Evolutionary conservation across 2,329 filamentous ascomycete genomes (phyloP), one percentile per base, ranked within the genome.

Genomic region (Lasiodiplodia hormozganensis): DNA sequence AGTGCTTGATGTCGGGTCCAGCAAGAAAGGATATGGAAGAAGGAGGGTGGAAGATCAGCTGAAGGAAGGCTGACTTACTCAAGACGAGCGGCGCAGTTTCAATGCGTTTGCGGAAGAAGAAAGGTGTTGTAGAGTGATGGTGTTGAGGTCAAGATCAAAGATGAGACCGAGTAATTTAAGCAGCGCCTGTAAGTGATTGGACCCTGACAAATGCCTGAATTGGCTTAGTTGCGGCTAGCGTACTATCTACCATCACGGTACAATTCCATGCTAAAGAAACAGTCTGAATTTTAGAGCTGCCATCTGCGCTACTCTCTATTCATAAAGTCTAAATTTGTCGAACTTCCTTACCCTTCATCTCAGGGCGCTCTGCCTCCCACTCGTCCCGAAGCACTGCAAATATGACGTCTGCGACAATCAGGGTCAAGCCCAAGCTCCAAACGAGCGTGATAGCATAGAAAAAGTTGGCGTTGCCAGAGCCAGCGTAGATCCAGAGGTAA

Each of bases 391-490:
- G 83, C 6, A 94, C 89, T 0, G 96, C 94, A 81, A 96, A 98
- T 2, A 97, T 85, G 65, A 93, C 85, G 77, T 99, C 96, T 12
- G 92, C 93, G 7, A 98, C 87, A 36, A 99, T 83, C 70, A 99
- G 85, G 47, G 94, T 94, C 73, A 97, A 86, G 0, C 93, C 96
- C 28, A 99, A 80, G 76, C 93, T 97, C 96, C 96, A 99, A 0
- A 99, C 96, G n/a, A 99, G 83, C 0, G 96, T 99, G 74, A 99
- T 98, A 72, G 96, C 96, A 77, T 99, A 99, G 82, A 99, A 99
- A 83, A 99, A 99, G 79, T 99, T 99, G 69, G 96, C 96, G 75
- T 99, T 99, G 34, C 96, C 96, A 68, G 94, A 97, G 62, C 96
- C 96, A 2, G 96, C 96, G 76, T 98, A 99, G 69, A 99, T 95